Evolutionary conservation across 75 land plant genomes (phyloP), one percentile per base, ranked within the genome.

Genomic region (Chamaecyparis obtusa): DNA sequence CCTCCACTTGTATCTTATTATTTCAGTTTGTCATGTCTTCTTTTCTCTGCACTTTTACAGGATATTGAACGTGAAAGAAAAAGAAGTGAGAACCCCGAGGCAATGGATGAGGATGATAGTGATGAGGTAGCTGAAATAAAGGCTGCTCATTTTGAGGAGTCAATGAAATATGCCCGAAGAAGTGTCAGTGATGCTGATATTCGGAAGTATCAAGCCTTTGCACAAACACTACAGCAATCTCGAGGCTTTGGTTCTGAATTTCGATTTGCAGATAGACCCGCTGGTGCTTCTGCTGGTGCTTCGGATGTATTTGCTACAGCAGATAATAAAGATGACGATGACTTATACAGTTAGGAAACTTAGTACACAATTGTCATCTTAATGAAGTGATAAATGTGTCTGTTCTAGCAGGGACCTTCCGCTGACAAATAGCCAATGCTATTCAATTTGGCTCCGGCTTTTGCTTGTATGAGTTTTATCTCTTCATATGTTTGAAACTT

Each of bases 151-250:
- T 92, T 92, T 85, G 94, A 92, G 87, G 93, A 91, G 87, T 92
- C 94, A 2, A 92, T 92, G 94, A 92, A 92, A 74, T 91, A 83
- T 86, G 94, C 94, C 9, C 82, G 94, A 30, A 86, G 94, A 13
- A 91, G 92, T 89, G 94, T 92, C 44, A 92, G 94, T 46, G 93
- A 92, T 84, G 93, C 93, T 35, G 94, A 92, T 41, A 91, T 92
- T 48, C 79, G 93, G 16, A 92, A 92, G 51, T 92, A 91, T 69
- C 92, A 88, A 78, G 93, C 93, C 2, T 92, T 92, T 91, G 93
- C 94, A 16, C 93, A 92, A 60, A 92, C 92, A n/a, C 67, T 92
- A 67, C 94, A 92, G 85, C 94, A 92, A 51, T 92, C 94, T 41
- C 74, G 94, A 37, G 94, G 94, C 5, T 91, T 92, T 88, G 94